Evolutionary conservation across 2,329 filamentous ascomycete genomes (phyloP).

Genomic region (Hypoxylon sp.): DNA sequence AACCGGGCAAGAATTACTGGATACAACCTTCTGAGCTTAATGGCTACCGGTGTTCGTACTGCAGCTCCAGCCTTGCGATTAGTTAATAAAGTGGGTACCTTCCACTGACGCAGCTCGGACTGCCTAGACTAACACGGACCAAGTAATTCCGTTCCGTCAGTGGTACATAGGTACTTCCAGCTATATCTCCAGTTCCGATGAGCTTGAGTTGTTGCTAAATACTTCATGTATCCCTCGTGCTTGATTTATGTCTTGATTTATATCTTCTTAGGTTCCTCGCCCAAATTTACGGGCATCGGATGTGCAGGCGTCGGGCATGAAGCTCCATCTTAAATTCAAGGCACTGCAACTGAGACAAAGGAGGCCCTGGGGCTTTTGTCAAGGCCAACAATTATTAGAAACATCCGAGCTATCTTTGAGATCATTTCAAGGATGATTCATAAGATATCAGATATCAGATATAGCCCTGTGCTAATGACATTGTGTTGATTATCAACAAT

Average conservation of each 20-base stretch:
- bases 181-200: neutral
- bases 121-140: slow-evolving; percentile 36
- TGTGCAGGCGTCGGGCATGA: no score
- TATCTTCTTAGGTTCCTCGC: neutral
- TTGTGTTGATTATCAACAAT: neutral
- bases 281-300: neutral
- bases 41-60: slow-evolving; percentile 15
- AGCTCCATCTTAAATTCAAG: neutral
- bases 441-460: neutral
- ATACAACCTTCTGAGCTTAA: slow-evolving; percentile 19
- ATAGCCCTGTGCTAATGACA: neutral
- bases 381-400: neutral
- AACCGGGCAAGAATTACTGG: slow-evolving; percentile 18
- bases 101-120: slow-evolving; percentile 40
- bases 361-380: no score
- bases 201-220: neutral
- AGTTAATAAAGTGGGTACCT: slow-evolving; percentile 38
- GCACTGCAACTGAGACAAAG: neutral
- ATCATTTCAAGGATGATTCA: neutral
- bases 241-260: neutral
- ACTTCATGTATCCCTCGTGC: neutral
- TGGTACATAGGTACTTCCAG: slow-evolving; percentile 20
- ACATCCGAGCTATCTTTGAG: neutral
- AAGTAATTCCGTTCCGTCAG: slow-evolving; percentile 19
- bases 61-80: slow-evolving; percentile 44